These are phyloP conservation scores for Penicillium italicum DNA, from an alignment of 2,329 filamentous ascomycete species.

Conservation along the genomic window DNA sequence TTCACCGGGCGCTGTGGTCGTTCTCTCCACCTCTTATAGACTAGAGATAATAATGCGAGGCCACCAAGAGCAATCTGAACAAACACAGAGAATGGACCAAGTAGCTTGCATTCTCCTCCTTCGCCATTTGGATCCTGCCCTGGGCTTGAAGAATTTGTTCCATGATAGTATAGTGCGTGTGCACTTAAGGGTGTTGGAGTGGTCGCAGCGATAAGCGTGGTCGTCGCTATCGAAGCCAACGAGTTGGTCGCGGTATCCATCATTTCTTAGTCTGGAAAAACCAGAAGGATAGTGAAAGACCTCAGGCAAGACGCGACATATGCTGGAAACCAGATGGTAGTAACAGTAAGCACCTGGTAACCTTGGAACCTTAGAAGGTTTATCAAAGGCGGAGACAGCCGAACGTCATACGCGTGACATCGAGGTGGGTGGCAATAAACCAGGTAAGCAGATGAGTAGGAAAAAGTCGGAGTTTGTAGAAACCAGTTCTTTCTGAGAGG, in stretches of 20 bases:
- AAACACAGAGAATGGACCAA: constrained; percentile 86
- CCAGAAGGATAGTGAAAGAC: neutral
- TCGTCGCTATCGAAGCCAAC: constrained; percentile 15
- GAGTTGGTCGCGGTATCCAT: constrained; percentile 12
- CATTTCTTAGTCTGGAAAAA: neutral
- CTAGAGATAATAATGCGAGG: constrained; percentile 77
- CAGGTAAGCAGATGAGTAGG: neutral
- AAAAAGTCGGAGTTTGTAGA: neutral
- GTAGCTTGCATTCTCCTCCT: constrained; percentile 75
- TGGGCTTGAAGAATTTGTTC: constrained; percentile 16
- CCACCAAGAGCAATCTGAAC: constrained; percentile 83
- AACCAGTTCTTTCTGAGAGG: neutral
- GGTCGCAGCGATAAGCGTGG: constrained; percentile 11
- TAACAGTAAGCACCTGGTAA: neutral
- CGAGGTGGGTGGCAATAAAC: neutral
- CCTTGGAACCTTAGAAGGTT: neutral
- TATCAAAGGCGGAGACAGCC: constrained; percentile 5
- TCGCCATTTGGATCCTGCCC: constrained; percentile 42
- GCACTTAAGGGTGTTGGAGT: constrained; percentile 17
- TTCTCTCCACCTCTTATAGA: constrained; percentile 91
- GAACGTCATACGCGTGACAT: constrained; percentile 10
- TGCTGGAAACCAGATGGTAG: neutral
- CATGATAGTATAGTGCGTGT: constrained; percentile 21
- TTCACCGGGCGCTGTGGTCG: constrained; percentile 86
- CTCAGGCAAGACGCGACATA: neutral